Base-by-base conservation (phyloP, 2,329 filamentous ascomycete genomes). In the Colletotrichum lupini region DNA sequence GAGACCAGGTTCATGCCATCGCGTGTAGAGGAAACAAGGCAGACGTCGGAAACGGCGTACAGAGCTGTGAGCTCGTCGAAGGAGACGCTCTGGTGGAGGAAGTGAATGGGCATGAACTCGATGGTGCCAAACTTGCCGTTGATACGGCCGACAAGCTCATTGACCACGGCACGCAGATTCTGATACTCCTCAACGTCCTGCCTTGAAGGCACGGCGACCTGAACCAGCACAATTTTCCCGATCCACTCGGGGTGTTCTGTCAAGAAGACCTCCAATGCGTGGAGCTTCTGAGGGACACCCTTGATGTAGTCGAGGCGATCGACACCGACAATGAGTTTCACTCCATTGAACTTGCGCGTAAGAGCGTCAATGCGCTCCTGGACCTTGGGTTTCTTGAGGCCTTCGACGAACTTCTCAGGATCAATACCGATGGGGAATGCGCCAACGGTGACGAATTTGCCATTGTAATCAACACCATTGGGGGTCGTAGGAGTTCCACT, bases 1-100 rank as follows among this genome's bases (percentile, higher is more conserved):
- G 95, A 97, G 37, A 98, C 97, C 35, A 99, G 88, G 83, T 99
- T 99, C 97, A 99, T 99, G 79, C 97, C 97, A 81, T 99, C 97
- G 62, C 97, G 93, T n/a, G 94, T 98, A 3, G 94, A 98, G 9
- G 94, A 97, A 49, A 97, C 96, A 16, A 98, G 90, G 81, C 95
- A 98, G 57, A 95, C 94, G 80, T 98, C 97, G 4, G 95, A 97
- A 26, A 97, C 93, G 19, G 95, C 94, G 81, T 98, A 98, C 9
- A 98, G 89, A 0, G 95, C 95, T 62, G 97, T 95, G 46, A 99
- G 91, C 84, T 98, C 97, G 77, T 98, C 95, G 78, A 98, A 98
- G 61, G 92, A 92, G 80, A 98, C 95, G 5, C 94, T 97, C 85
- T 98, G 97, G 86, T 98, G 97, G 79, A 98, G 92, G 86, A 98